phyloP scores from a whole-genome alignment of 179 eudicot species.

The Amaranthus tricolor region DNA sequence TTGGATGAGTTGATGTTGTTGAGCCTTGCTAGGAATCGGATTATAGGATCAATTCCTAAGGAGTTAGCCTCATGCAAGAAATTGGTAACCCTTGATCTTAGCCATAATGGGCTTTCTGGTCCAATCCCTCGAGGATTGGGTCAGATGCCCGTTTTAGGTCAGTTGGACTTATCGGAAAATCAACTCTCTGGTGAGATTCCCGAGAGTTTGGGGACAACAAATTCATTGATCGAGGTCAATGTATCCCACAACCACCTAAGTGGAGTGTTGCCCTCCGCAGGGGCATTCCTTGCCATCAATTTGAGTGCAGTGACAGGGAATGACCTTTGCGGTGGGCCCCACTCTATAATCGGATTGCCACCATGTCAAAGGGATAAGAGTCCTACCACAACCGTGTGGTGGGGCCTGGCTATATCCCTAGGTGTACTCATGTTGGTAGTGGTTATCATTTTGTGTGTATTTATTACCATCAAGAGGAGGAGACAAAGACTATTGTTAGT shows the following conservation, averaged over 20 bases:
- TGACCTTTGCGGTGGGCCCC: slow-evolving; percentile 48
- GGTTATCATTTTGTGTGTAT: slow-evolving; percentile 13
- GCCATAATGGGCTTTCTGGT: slow-evolving; percentile 8
- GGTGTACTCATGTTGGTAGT: slow-evolving; percentile 16
- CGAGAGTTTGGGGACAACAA: slow-evolving; percentile 41
- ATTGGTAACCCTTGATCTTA: slow-evolving; percentile 10
- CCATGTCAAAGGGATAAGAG: slow-evolving; percentile 40
- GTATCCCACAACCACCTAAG: slow-evolving; percentile 63
- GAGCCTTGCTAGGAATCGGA: slow-evolving; percentile 39
- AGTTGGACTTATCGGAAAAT: slow-evolving; percentile 69
- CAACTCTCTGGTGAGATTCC: slow-evolving; percentile 67
- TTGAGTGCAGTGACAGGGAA: slow-evolving; percentile 62
- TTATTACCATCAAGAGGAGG: slow-evolving; percentile 23
- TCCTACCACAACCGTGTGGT: slow-evolving; percentile 33
- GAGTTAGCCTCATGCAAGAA: slow-evolving; percentile 16
- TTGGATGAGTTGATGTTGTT: slow-evolving; percentile 50
- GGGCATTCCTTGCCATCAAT: slow-evolving; percentile 71
- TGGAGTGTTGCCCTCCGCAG: slow-evolving; percentile 66
- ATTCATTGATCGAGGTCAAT: slow-evolving; percentile 73
- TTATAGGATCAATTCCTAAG: neutral
- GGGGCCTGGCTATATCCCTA: slow-evolving; percentile 34
- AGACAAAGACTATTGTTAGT: slow-evolving; percentile 18
- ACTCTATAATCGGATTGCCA: slow-evolving; percentile 37
- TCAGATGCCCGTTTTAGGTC: slow-evolving; percentile 72
- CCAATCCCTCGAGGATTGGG: slow-evolving; percentile 23